These are phyloP conservation scores for Fonsecaea nubica DNA, from an alignment of 2,329 filamentous ascomycete species.

Conservation along the genomic window DNA sequence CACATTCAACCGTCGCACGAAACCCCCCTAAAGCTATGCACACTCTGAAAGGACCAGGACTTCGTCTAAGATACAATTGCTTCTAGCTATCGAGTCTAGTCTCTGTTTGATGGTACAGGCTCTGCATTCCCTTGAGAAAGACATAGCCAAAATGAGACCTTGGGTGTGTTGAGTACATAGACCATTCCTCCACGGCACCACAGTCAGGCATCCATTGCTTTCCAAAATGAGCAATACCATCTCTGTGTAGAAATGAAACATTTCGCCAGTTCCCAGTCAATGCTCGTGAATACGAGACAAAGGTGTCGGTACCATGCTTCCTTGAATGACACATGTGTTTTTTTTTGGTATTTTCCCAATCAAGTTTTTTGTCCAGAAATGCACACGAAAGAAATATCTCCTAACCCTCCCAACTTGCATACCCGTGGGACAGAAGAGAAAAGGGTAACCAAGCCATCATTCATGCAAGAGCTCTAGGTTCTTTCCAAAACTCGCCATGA, in stretches of 20 bases:
- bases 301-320: constrained; percentile 11
- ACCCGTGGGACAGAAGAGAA: constrained; percentile 16
- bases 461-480: constrained; percentile 28
- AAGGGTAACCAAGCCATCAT: constrained; percentile 31
- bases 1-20: not conserved
- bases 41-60: not conserved
- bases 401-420: constrained; percentile 9
- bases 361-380: constrained; percentile 10
- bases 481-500: constrained; percentile 24
- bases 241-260: constrained; percentile 1
- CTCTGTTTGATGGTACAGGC: constrained; percentile 33
- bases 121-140: constrained; percentile 5
- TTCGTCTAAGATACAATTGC: constrained; percentile 28
- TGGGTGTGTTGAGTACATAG: constrained; percentile 27
- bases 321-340: constrained; percentile 17
- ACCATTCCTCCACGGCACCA: constrained; percentile 27
- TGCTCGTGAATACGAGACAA: constrained; percentile 21
- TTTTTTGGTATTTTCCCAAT: constrained; percentile 13
- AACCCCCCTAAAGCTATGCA: not conserved
- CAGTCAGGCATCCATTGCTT: constrained; percentile 7
- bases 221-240: constrained; percentile 10
- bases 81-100: constrained; percentile 31
- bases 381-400: constrained; percentile 7
- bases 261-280: constrained; percentile 18
- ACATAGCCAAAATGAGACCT: constrained; percentile 26